Base-by-base conservation (phyloP, 148 eudicot genomes). In the Fagopyrum homotropicum region DNA sequence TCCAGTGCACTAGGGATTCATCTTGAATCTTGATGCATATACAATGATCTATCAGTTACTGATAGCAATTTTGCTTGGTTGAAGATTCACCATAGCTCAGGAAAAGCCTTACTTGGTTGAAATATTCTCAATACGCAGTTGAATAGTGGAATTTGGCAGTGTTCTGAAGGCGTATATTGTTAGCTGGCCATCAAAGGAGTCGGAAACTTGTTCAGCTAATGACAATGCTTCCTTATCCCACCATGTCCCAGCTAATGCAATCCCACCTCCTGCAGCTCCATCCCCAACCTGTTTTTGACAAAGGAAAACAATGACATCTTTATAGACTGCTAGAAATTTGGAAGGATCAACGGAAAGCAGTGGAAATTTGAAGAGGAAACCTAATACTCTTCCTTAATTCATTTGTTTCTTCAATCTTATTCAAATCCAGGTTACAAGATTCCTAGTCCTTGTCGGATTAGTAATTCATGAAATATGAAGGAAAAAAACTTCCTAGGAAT, bases 251-350 rank as follows among this genome's bases (percentile, higher is more conserved):
- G 92, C 91, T 60, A 93, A 90, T 56, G 85, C 81, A 76, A 89
- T 82, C 56, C 98, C 98, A 77, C 98, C 97, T 44, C 98, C 98
- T 76, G 84, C 97, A n/a, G 86, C 93, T 75, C 98, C 98, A 87
- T 93, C 98, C 47, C 98, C 98, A 52, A 72, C 85, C 98, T 93
- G 74, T 70, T 48, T 74, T 66, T 64, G 73, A 60, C 64, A 79
- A 17, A 69, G 29, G 7, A 70, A 17, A 79, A 11, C 9, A 46
- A 8, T 8, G 4, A 73, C 7, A 71, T 43, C 71, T 43, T 46
- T 19, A 35, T 35, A 1, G 40, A 35, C 40, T 0, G 1, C 40
- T 35, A 35, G 40, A 35, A 35, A 35, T 35, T 35, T 35, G 40
- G 3, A 35, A 35, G 40, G 40, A 35, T 35, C 0, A 1, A 35